Base-by-base conservation (phyloP, 129 eudicot species). In the Solidago caesia region DNA sequence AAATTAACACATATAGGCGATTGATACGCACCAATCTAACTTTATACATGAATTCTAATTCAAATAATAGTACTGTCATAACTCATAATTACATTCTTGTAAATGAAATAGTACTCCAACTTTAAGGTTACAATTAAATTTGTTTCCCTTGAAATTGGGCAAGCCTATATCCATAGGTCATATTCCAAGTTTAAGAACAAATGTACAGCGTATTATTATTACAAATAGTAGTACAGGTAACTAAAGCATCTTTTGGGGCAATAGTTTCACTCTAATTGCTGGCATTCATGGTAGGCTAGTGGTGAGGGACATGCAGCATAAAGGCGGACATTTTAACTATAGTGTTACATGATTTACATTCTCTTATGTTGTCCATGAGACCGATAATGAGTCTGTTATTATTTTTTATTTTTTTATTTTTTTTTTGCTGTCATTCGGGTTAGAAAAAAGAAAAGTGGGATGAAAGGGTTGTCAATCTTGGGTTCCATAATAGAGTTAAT, bases 401-500 rank as follows among this genome's bases (percentile, higher is more conserved):
- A 1, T 33, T 3, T 33, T 33, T 21, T 21, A 21, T 33, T 33
- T 3, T 33, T 33, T n/a, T n/a, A n/a, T n/a, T n/a, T 3, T 0
- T 33, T 3, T 33, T 33, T 33, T 33, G 25, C 51, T 59, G 29
- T 56, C 15, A 56, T 47, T 25, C 59, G 70, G 45, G 60, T 73
- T 53, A 49, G 60, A 71, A 72, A 72, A 21, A 65, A 73, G 29
- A 72, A 64, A 7, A 64, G 57, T 55, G 64, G 76, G 49, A 41
- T 70, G 39, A 33, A 59, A 70, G 71, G 64, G 71, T 61, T 77
- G 68, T 79, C 82, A 64, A 66, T 79, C 29, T 66, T 67, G 74
- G 70, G 73, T 65, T 65, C 75, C 68, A 73, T 57, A 56, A 41
- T 61, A 74, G 82, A 70, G 72, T 70, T 70, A 70, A 66, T 73